Conservation (phyloP, 2,329 filamentous ascomycete species). For the Colletotrichum paranaense region DNA sequence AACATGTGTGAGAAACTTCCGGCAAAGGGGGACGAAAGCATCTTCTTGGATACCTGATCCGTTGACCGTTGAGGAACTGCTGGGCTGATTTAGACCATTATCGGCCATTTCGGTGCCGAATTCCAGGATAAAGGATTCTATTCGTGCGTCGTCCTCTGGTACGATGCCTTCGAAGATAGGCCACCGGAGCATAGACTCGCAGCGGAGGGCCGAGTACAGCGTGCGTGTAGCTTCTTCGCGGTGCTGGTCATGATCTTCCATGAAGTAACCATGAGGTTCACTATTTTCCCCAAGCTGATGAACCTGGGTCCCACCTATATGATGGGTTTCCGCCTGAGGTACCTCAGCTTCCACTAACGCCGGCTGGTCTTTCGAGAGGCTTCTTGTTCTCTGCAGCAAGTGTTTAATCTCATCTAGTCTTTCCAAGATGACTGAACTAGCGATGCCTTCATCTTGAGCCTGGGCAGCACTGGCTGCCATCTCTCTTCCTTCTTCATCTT, state of each 20-base stretch:
- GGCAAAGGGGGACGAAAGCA: slow-evolving; percentile 25
- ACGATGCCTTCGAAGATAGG: slow-evolving; percentile 26
- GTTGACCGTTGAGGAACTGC: neutral
- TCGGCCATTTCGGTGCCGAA: neutral
- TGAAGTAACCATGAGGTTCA: no score
- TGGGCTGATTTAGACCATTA: neutral
- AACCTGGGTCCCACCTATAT: neutral
- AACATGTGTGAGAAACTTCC: slow-evolving; percentile 37
- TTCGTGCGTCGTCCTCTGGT: slow-evolving; percentile 2
- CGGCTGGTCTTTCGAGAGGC: neutral
- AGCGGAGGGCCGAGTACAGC: slow-evolving; percentile 5
- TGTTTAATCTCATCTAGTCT: slow-evolving; percentile 21
- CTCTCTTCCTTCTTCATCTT: neutral
- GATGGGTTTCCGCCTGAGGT: neutral
- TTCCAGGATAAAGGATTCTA: slow-evolving; percentile 32
- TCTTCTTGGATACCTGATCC: slow-evolving; percentile 18
- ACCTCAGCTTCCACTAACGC: no score
- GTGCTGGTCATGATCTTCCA: no score
- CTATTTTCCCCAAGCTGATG: neutral
- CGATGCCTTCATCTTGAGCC: neutral
- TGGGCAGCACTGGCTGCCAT: neutral
- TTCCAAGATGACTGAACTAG: neutral
- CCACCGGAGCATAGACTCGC: slow-evolving; percentile 34
- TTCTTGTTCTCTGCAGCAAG: neutral
- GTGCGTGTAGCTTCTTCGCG: neutral